Evolutionary conservation across 2,329 filamentous ascomycete genomes (phyloP).

Genomic region (Volutella citrinella): DNA sequence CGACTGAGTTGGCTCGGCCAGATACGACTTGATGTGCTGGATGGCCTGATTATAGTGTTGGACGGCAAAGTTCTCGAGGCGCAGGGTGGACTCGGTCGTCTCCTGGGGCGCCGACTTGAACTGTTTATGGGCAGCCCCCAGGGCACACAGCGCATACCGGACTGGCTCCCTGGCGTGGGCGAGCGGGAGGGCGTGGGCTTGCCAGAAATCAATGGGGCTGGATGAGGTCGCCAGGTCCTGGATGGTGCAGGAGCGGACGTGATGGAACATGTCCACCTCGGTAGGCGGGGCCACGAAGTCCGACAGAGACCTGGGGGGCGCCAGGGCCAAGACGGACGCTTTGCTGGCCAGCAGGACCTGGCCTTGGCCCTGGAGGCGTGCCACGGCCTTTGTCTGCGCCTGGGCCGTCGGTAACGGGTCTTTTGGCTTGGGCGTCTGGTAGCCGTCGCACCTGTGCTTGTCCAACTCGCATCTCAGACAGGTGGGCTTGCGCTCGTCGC

Average conservation of each 20-base stretch:
- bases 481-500: constrained; percentile 8
- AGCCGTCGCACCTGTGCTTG: constrained; percentile 11
- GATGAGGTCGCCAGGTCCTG: constrained; percentile 9
- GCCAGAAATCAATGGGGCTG: constrained; percentile 11
- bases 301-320: not conserved
- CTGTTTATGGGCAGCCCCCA: constrained; percentile 8
- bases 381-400: no score
- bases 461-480: constrained; percentile 10
- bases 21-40: constrained; percentile 14
- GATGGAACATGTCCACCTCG: constrained; percentile 11
- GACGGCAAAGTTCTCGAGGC: no score
- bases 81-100: no score
- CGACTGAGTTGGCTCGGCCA: constrained; percentile 7
- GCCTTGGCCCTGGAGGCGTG: no score
- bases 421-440: constrained; percentile 4
- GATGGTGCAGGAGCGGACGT: constrained; percentile 10
- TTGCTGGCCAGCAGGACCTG: constrained; percentile 5
- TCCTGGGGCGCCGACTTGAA: no score
- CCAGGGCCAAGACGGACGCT: not conserved
- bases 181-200: constrained; percentile 6
- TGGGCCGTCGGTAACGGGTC: not conserved
- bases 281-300: constrained; percentile 5
- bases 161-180: constrained; percentile 7
- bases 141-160: constrained; percentile 8
- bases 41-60: constrained; percentile 22